Conservation (phyloP, 495 filamentous ascomycete genomes). For the Durotheca rogersii region DNA sequence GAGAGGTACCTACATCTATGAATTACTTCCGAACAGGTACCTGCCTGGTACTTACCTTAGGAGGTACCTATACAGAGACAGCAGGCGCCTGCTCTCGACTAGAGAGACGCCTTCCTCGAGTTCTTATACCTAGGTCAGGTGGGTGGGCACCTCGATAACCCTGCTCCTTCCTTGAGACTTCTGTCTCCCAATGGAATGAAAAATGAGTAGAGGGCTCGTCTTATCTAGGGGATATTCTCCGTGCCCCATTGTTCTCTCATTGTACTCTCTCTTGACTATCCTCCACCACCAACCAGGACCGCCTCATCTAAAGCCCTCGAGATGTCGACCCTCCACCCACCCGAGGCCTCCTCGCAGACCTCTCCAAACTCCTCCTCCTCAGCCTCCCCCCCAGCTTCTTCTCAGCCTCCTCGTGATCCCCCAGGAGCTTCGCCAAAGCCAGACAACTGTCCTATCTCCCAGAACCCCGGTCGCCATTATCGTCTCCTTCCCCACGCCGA, state of each 20-base stretch:
- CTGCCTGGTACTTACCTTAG: neutral
- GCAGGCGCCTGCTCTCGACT: neutral
- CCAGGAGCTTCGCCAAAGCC: constrained; percentile 14
- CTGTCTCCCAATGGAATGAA: no score
- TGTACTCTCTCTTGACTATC: no score
- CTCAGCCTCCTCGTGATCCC: constrained; percentile 20
- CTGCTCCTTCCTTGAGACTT: neutral
- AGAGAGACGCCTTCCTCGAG: constrained; percentile 10
- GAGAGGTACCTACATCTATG: no score
- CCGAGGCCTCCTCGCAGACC: constrained; percentile 15
- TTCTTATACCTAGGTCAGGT: neutral
- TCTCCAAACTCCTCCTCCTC: no score
- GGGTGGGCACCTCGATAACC: neutral
- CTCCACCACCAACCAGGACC: constrained; percentile 5
- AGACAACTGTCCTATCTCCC: constrained; percentile 10
- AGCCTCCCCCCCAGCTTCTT: no score
- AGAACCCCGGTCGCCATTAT: constrained; percentile 18
- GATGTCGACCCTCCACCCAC: constrained; percentile 26
- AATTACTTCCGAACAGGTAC: no score
- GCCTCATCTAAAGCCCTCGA: constrained; percentile 4
- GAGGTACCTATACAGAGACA: neutral
- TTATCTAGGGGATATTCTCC: neutral
- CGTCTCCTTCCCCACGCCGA: constrained; percentile 44
- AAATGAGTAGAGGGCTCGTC: no score
- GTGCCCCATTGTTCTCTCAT: neutral